phyloP scores from a whole-genome alignment of 257 asterid genomes.

The Ligustrum vulgare region DNA sequence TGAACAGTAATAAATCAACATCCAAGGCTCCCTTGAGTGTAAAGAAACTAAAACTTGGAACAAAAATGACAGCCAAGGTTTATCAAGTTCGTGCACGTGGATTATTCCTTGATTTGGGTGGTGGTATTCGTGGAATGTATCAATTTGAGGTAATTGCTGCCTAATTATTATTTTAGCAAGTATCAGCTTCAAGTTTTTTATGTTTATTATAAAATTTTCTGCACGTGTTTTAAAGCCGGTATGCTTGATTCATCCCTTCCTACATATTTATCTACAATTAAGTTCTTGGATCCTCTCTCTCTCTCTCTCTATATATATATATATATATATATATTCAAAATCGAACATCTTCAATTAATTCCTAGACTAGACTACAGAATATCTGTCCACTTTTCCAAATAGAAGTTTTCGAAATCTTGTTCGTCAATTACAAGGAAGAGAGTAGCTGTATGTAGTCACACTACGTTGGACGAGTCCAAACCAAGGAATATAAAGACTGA shows the following conservation, averaged over 20 bases:
- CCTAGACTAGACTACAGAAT: not conserved
- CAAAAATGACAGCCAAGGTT: slow-evolving; percentile 70
- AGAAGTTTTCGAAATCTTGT: not conserved
- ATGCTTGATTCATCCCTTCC: not conserved
- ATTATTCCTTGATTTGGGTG: slow-evolving; percentile 86
- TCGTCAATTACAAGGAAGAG: not conserved
- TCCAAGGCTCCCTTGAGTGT: slow-evolving; percentile 43
- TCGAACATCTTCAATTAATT: not conserved
- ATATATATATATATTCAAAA: not conserved
- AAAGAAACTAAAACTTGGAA: slow-evolving; percentile 70
- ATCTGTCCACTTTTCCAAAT: too few relatives aligned
- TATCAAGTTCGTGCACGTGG: slow-evolving; percentile 82
- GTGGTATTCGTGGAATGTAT: slow-evolving; percentile 79
- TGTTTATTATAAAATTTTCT: not conserved
- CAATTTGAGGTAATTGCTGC: slow-evolving; percentile 69
- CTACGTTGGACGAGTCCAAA: not conserved
- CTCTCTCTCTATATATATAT: too few relatives aligned
- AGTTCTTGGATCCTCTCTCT: not conserved
- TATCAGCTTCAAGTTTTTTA: slow-evolving; percentile 1
- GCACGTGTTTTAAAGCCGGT: not conserved
- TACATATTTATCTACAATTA: not conserved
- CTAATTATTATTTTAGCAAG: not conserved
- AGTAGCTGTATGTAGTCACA: too few relatives aligned
- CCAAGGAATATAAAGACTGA: not conserved
- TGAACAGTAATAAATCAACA: slow-evolving; percentile 21